phyloP scores from a whole-genome alignment of 2,329 filamentous ascomycete genomes.

The Alternaria ethzedia region DNA sequence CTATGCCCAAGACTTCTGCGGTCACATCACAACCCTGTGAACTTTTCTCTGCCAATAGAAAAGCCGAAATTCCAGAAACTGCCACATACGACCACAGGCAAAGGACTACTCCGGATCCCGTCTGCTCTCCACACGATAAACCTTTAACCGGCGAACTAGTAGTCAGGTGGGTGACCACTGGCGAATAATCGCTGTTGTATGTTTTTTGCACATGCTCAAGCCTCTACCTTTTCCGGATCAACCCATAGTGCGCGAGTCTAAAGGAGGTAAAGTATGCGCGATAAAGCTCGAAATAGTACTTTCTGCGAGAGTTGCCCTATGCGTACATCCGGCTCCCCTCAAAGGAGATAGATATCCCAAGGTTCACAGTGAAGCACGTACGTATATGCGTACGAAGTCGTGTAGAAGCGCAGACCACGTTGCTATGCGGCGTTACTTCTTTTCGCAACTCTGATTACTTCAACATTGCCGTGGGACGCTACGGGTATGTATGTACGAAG shows the following conservation, averaged over 20 bases:
- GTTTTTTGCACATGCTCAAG: neutral
- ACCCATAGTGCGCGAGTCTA: neutral
- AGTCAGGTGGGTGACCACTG: constrained; percentile 10
- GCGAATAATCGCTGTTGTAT: constrained; percentile 11
- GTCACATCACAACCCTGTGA: neutral
- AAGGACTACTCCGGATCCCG: constrained; percentile 10
- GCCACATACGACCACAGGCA: constrained; percentile 20
- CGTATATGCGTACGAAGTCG: neutral
- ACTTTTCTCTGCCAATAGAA: neutral
- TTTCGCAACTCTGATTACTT: neutral
- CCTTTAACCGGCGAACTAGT: constrained; percentile 9
- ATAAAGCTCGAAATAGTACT: neutral
- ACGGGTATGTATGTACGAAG: neutral
- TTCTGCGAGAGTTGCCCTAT: neutral
- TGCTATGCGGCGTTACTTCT: neutral
- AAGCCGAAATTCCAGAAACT: neutral
- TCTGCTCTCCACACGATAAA: constrained; percentile 14
- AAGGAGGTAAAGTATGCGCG: neutral
- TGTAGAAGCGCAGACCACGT: neutral
- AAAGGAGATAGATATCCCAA: neutral
- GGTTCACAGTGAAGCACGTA: neutral
- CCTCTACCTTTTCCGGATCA: neutral
- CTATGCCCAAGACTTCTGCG: neutral
- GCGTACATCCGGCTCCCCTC: constrained; percentile 1
- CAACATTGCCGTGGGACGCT: neutral